Evolutionary conservation across 2,329 filamentous ascomycete species (phyloP).

Genomic region (Fusarium oligoseptatum): DNA sequence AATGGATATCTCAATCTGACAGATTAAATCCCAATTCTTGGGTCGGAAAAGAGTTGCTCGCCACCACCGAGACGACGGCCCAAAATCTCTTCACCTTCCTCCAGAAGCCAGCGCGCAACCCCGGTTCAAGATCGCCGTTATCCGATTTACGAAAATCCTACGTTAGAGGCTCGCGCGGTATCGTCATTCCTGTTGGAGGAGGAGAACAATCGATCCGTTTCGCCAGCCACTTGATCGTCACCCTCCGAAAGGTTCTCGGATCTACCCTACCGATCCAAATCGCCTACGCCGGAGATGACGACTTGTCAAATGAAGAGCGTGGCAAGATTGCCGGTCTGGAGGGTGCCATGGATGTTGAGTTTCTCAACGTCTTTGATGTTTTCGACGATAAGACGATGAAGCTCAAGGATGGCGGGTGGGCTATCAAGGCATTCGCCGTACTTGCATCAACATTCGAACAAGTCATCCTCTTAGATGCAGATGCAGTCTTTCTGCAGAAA

Average conservation of each 20-base stretch:
- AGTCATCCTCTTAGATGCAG: conserved; percentile 55
- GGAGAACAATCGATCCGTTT: conserved; percentile 45
- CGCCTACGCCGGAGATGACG: conserved; percentile 52
- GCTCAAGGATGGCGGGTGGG: conserved; percentile 51
- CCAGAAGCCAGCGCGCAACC: conserved; percentile 2
- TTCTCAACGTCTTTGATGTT: conserved; percentile 49
- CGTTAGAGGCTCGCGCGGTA: conserved; percentile 37
- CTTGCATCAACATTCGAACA: conserved; percentile 54
- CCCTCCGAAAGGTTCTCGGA: conserved; percentile 45
- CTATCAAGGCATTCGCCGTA: conserved; percentile 56
- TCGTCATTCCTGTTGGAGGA: conserved; percentile 51
- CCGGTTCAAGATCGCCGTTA: conserved; percentile 33
- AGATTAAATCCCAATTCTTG: neutral
- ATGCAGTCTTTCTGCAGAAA: conserved; percentile 54
- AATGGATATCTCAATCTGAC: conserved; percentile 29
- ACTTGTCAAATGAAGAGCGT: conserved; percentile 44
- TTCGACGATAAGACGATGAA: conserved; percentile 50
- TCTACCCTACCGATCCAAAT: conserved; percentile 52
- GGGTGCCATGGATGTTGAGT: conserved; percentile 39
- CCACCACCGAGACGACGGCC: too few relatives aligned
- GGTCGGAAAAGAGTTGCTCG: neutral
- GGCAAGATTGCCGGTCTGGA: conserved; percentile 29
- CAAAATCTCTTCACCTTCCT: conserved; percentile 44
- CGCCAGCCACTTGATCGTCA: conserved; percentile 51
- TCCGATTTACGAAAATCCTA: conserved; percentile 42